Evolutionary conservation across 768 basidiomycete genomes (phyloP).

Genomic region (Tylopilus sp.): DNA sequence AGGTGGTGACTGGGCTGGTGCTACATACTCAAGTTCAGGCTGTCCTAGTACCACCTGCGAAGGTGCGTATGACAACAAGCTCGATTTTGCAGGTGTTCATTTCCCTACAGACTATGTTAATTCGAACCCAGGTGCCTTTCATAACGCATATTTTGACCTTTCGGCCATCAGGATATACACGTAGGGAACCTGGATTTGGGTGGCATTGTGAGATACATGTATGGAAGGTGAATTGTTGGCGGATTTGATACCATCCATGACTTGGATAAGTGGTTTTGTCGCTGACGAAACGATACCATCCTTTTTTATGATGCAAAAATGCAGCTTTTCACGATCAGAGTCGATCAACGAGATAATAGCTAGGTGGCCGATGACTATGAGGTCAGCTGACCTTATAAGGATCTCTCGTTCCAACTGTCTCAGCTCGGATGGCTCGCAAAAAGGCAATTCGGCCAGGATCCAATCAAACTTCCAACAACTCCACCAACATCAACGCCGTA

Average conservation of each 20-base stretch:
- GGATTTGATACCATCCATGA: constrained; percentile 9
- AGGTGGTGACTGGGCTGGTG: constrained; percentile 63
- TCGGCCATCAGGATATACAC: constrained; percentile 53
- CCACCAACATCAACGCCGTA: background rate
- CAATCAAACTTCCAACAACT: background rate
- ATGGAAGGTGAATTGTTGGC: background rate
- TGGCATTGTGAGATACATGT: background rate
- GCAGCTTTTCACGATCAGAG: background rate
- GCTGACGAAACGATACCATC: background rate
- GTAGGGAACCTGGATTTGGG: constrained; percentile 14
- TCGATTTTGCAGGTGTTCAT: background rate
- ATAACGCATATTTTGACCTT: constrained; percentile 70
- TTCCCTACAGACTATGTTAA: constrained; percentile 34
- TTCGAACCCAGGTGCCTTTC: constrained; percentile 59
- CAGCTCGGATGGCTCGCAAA: constrained; percentile 16
- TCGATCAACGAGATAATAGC: background rate
- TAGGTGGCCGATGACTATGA: background rate
- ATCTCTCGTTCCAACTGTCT: background rate
- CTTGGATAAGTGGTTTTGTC: background rate
- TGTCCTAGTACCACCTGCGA: constrained; percentile 49
- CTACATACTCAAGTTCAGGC: constrained; percentile 41
- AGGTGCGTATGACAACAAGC: constrained; percentile 37
- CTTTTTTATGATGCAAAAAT: background rate
- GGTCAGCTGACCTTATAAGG: constrained; percentile 11
- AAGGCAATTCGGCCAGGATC: background rate